Percentiles rank a stretch among this genome's conserved stretches.
These are phyloP conservation scores for Zygosaccharomyces gambellarensis DNA, from an alignment of 805 yeast species.

Conservation along the genomic window DNA sequence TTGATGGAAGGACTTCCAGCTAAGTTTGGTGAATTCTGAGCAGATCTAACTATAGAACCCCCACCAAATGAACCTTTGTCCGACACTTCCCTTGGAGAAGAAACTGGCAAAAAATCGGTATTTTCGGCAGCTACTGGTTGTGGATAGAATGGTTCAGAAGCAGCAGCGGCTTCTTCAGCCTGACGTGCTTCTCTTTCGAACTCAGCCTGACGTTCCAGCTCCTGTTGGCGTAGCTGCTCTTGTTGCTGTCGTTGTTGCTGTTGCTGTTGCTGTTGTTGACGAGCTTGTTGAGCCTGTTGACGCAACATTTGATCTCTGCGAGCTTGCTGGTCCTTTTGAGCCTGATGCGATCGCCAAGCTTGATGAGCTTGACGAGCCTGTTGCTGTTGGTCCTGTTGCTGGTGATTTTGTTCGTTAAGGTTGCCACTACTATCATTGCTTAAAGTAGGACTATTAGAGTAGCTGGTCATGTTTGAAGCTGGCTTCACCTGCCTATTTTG, in stretches of 20 bases:
- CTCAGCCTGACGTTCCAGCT: not conserved
- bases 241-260: conserved; percentile 5
- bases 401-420: conserved; percentile 8
- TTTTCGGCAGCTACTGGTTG: not conserved
- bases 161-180: not conserved
- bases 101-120: not conserved
- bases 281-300: conserved; percentile 3
- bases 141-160: not conserved
- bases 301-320: conserved; percentile 3
- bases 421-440: conserved; percentile 1
- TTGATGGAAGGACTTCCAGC: not conserved
- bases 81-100: not conserved
- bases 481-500: conserved; percentile 2
- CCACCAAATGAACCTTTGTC: not conserved
- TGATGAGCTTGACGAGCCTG: conserved; percentile 6
- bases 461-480: conserved; percentile 24
- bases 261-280: not conserved
- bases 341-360: not conserved
- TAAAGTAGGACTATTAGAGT: conserved; percentile 20
- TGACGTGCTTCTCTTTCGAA: not conserved
- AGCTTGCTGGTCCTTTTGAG: conserved; percentile 2
- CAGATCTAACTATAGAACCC: not conserved
- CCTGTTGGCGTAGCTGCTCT: conserved; percentile 3
- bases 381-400: conserved; percentile 3
- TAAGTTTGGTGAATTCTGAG: conserved; percentile 1